These are phyloP conservation scores for Chenopodium formosanum DNA, from an alignment of 148 eudicot genomes.

Conservation along the genomic window DNA sequence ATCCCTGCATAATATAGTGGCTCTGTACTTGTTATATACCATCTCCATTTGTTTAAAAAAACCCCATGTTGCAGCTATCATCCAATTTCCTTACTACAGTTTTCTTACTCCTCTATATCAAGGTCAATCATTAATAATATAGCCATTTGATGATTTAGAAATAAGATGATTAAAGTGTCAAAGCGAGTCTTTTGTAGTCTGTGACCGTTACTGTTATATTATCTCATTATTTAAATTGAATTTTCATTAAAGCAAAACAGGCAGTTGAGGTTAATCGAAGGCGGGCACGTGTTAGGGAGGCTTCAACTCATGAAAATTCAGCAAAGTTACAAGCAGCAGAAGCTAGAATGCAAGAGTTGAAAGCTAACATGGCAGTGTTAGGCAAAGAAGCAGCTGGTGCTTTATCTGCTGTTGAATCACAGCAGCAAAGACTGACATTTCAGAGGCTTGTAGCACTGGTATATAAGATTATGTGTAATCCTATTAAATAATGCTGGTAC, in stretches of 20 bases:
- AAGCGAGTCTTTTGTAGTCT: neutral
- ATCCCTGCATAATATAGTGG: conserved; percentile 11
- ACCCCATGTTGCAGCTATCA: neutral
- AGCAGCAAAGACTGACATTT: conserved; percentile 89
- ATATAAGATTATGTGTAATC: conserved; percentile 15
- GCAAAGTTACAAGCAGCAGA: conserved; percentile 87
- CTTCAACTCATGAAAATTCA: conserved; percentile 82
- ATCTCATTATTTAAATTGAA: conserved; percentile 23
- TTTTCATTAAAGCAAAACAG: conserved; percentile 54
- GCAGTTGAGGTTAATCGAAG: conserved; percentile 87
- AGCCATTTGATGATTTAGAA: neutral
- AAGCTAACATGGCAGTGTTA: conserved; percentile 93
- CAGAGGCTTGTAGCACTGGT: conserved; percentile 97
- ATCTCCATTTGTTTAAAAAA: neutral
- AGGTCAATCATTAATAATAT: neutral
- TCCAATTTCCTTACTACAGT: neutral
- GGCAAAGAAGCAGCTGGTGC: conserved; percentile 98
- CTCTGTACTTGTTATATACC: neutral
- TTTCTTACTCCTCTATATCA: neutral
- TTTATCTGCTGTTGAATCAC: conserved; percentile 86
- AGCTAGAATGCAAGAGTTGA: conserved; percentile 84
- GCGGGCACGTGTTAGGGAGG: conserved; percentile 86
- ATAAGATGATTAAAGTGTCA: neutral
- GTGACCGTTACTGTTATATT: neutral
- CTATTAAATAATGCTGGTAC: neutral